A percentile compares a stretch with the other conserved stretches of the same genome.
Conservation (phyloP, 257 asterid genomes). For the Ballota nigra region DNA sequence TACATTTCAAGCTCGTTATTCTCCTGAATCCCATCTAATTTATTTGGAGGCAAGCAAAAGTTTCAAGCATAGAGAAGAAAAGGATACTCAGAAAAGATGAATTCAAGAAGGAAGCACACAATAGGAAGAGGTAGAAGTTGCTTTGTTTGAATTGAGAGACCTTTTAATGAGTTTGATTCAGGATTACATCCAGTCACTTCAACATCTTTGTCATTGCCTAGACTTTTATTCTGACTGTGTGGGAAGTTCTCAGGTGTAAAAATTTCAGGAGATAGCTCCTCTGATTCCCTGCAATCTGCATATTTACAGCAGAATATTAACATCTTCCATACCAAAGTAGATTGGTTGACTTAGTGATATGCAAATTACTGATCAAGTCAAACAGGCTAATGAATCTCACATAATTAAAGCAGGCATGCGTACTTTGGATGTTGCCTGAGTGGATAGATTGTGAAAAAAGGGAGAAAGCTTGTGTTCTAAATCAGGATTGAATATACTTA, state of each 20-base stretch:
- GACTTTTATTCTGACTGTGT: conserved; percentile 31
- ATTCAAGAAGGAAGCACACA: conserved; percentile 22
- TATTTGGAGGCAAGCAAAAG: conserved; percentile 15
- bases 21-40: conserved; percentile 48
- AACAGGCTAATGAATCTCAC: conserved; percentile 19
- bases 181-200: conserved; percentile 39
- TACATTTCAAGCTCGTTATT: conserved; percentile 36
- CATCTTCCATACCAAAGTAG: conserved; percentile 20
- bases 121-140: conserved; percentile 15
- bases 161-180: conserved; percentile 43
- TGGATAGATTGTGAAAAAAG: conserved; percentile 2
- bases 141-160: conserved; percentile 32
- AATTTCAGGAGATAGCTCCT: conserved; percentile 36
- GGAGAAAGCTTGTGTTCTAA: background rate
- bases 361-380: conserved; percentile 17
- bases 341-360: conserved; percentile 13
- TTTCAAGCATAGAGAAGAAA: conserved; percentile 10
- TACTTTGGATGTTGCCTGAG: conserved; percentile 1
- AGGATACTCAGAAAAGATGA: background rate
- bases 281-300: conserved; percentile 48
- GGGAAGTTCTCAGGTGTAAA: conserved; percentile 29
- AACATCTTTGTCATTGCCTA: conserved; percentile 32
- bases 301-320: conserved; percentile 24
- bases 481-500: conserved; percentile 5
- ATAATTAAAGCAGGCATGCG: conserved; percentile 7